Base-by-base conservation (phyloP, 306 rosid genomes). In the Luffa acutangula region DNA sequence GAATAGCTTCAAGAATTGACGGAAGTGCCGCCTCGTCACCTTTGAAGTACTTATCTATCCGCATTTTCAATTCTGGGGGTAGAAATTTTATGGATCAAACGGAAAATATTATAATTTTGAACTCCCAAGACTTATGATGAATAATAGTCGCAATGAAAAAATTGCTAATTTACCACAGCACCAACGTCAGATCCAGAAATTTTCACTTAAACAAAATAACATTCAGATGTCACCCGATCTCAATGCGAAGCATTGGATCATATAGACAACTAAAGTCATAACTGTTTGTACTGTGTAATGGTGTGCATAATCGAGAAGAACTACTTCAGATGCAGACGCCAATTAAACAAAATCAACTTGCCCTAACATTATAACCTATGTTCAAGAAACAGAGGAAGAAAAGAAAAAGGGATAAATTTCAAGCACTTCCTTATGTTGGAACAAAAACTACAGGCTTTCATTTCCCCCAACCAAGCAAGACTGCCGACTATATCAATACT, bases 11-110 rank as follows among this genome's bases (percentile, higher is more conserved):
- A 11, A 89, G 52, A 46, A 96, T 87, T 0, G 87, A 82, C 0
- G 96, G 92, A 0, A 95, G 94, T 9, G 79, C 90, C 25, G 84
- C 82, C 80, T 96, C 97, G 5, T 96, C 92, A 2, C 93, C 97
- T 84, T 83, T 86, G 49, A 91, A 81, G 91, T 91, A 96, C 14
- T 81, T 84, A n/a, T 89, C 80, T 51, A 96, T 87, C 86, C 79
- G 82, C 17, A 21, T 7, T 79, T 89, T 96, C 76, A 96, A 78
- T 81, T 90, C 99, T 95, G 77, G 3, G 67, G 56, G 69, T 58
- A 80, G 39, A 80, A 53, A 11, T 13, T 69, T 54, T 20, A 21
- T 58, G 42, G 7, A 70, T 69, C 31, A 80, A 52, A 34, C 43
- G 52, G 4, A 25, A 64, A 21, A 49, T 39, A 51, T 65, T 63